Percentiles rank a stretch among this genome's conserved stretches.
These are phyloP conservation scores for Salix koriyanagi DNA, from an alignment of 345 rosid genomes.

Conservation along the genomic window DNA sequence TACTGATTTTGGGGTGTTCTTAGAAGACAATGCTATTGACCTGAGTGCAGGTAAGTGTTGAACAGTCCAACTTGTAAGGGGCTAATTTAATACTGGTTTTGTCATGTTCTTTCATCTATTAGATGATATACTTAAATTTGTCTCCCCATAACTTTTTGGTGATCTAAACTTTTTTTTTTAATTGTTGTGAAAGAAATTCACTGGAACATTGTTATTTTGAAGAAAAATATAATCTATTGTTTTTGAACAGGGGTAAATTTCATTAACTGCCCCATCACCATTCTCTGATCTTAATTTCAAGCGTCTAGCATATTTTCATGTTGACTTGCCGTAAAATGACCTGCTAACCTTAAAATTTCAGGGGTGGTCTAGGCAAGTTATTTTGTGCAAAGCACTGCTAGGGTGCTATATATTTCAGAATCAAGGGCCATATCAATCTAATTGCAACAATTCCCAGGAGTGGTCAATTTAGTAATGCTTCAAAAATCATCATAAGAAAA, in stretches of 20 bases:
- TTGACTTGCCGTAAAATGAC: not conserved
- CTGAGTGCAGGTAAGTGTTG: constrained; percentile 33
- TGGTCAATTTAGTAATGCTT: not conserved
- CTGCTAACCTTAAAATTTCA: not conserved
- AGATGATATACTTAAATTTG: not conserved
- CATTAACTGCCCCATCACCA: not conserved
- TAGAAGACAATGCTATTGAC: constrained; percentile 27
- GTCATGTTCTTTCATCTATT: not conserved
- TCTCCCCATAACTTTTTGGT: not conserved
- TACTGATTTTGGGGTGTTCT: constrained; percentile 29
- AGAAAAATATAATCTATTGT: not conserved
- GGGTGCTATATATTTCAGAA: not conserved
- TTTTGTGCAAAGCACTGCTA: not conserved
- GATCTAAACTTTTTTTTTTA: not conserved
- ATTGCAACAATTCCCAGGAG: not conserved
- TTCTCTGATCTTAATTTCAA: not conserved
- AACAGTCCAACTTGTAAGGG: not conserved
- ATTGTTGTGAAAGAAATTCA: not conserved
- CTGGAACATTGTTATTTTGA: not conserved
- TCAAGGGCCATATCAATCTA: not conserved
- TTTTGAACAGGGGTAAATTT: not conserved
- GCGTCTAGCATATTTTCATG: not conserved
- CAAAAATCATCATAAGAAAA: not conserved
- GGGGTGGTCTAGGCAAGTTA: not conserved
- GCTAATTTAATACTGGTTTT: not conserved